Conservation (phyloP, 2,329 filamentous ascomycete genomes). For the Ascochyta koolunga region DNA sequence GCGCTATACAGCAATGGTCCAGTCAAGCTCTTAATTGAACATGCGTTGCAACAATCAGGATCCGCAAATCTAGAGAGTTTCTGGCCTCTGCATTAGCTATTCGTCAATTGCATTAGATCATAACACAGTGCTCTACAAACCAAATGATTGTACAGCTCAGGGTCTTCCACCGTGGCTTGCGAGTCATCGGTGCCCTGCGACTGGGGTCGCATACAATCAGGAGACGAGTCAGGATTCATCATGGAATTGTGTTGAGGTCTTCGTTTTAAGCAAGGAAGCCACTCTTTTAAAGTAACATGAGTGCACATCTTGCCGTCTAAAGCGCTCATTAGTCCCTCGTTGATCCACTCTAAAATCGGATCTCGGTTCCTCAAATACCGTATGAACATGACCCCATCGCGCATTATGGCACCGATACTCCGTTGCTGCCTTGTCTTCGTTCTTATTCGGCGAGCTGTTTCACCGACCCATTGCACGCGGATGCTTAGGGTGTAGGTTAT, state of each 20-base stretch:
- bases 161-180: too few relatives aligned
- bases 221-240: background rate
- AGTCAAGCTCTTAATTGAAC: background rate
- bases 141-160: too few relatives aligned
- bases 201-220: background rate
- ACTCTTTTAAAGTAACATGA: background rate
- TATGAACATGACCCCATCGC: too few relatives aligned
- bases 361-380: background rate
- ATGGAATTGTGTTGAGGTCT: background rate
- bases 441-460: background rate
- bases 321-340: background rate
- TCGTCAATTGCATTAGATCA: too few relatives aligned
- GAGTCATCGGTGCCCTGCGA: background rate
- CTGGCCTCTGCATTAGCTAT: background rate
- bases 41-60: background rate
- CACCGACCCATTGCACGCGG: background rate
- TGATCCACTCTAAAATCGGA: background rate
- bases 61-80: background rate
- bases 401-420: background rate
- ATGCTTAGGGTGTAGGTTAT: background rate
- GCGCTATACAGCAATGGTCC: background rate
- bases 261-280: background rate
- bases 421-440: background rate
- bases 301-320: background rate
- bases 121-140: too few relatives aligned